Evolutionary conservation across 192 early-diverging fungal genomes (phyloP), one percentile per base, ranked within the genome.

Genomic region (Coemansia reversa): DNA sequence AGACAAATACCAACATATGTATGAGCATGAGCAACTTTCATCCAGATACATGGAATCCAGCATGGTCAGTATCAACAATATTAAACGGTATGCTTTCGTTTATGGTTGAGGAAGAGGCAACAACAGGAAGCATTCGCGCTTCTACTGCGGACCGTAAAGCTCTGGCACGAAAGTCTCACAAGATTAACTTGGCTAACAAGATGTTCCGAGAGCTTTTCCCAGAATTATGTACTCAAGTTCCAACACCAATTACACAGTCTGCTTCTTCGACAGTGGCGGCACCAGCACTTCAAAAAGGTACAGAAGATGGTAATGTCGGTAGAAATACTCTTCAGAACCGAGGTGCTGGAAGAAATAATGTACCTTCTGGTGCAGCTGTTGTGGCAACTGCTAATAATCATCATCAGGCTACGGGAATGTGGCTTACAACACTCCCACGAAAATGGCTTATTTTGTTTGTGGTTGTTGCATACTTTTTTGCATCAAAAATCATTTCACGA

Each of bases 21-120:
- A 81, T 96, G 62, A 94, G 93, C 65, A 98, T 98, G 96, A 92
- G 89, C 65, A 95, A 97, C 84, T 98, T 96, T 76, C 93, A 93
- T 64, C 92, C 90, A 29, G 87, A 86, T 70, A 82, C 90, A 32
- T 99, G 96, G 95, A 99, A 98, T 67, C 95, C 96, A 6, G 91
- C 92, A 54, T 98, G 97, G 97, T 93, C 90, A 57, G 97, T 99
- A 9, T 74, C 93, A 7, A 99, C 97, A 0, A 98, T 99, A 56
- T 79, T 99, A 42, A 98, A 90, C 53, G 97, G 97, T 11, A 77
- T 98, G 59, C 79, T 99, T 45, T 92, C 90, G 52, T 99, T 99
- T 72, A 99, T 99, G 97, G 91, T 94, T 49, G 84, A 87, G 54
- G 94, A 99, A 56, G 95, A 97, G 64, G 88, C 88, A 18, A 98